Percentiles rank a stretch among this genome's conserved stretches.
Evolutionary conservation across 192 early-diverging fungal species (phyloP).

Genomic region (Coemansia interrupta): DNA sequence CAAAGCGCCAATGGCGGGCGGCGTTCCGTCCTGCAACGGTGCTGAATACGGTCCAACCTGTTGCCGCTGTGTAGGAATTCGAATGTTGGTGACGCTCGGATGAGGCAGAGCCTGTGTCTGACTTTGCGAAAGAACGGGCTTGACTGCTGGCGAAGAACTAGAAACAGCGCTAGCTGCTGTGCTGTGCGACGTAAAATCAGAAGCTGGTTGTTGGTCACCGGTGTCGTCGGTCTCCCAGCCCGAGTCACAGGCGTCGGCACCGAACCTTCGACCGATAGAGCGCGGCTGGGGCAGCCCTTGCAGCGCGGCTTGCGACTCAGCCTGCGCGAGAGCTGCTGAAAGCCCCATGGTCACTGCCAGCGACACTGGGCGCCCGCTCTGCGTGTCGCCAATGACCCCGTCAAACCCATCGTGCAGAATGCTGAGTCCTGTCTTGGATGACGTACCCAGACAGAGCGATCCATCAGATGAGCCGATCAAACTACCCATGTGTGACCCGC

Average conservation of each 20-base stretch:
- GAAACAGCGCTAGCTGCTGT: not conserved
- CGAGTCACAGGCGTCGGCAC: conserved; percentile 18
- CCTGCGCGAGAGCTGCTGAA: conserved; percentile 7
- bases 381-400: conserved; percentile 15
- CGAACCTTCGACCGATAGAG: conserved; percentile 3
- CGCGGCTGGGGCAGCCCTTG: conserved; percentile 7
- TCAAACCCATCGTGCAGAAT: conserved; percentile 39
- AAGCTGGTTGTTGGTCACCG: not conserved
- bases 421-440: not conserved
- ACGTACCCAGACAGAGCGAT: conserved; percentile 16
- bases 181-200: not conserved
- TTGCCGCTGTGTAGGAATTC: conserved; percentile 21
- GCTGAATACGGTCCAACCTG: conserved; percentile 33
- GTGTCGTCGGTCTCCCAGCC: conserved; percentile 53
- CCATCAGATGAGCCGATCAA: conserved; percentile 37
- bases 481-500: conserved; percentile 13
- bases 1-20: not conserved
- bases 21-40: conserved; percentile 12
- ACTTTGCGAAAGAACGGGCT: no score
- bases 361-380: conserved; percentile 22
- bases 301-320: conserved; percentile 2
- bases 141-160: no score
- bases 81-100: conserved; percentile 15
- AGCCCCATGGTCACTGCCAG: conserved; percentile 32
- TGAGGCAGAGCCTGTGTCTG: conserved; percentile 1